phyloP scores from a whole-genome alignment of 306 rosid genomes.

The Lupinus albus region DNA sequence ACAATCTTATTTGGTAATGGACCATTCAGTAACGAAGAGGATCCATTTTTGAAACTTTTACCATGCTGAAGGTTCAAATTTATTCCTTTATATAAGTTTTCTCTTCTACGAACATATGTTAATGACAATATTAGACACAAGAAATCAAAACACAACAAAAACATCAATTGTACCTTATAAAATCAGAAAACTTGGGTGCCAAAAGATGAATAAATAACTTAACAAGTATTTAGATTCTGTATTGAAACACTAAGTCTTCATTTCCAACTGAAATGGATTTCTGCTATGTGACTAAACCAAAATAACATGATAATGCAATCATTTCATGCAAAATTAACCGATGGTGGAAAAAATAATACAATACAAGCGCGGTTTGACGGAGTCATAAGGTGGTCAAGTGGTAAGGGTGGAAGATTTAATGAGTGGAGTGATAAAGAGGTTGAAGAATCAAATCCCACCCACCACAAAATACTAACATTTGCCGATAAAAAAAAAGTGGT shows the following conservation, averaged over 20 bases:
- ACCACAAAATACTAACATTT: too few relatives aligned
- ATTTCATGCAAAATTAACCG: constrained; percentile 37
- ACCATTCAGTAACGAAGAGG: too few relatives aligned
- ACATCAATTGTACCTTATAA: constrained; percentile 5
- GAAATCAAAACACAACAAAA: constrained; percentile 9
- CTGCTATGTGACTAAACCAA: constrained; percentile 33
- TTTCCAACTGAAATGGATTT: constrained; percentile 49
- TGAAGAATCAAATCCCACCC: too few relatives aligned
- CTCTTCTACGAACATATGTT: background rate
- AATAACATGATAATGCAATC: constrained; percentile 44
- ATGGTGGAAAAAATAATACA: constrained; percentile 29
- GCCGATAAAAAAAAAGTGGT: too few relatives aligned
- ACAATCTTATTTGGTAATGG: too few relatives aligned
- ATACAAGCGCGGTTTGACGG: too few relatives aligned
- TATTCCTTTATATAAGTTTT: too few relatives aligned
- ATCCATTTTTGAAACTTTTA: too few relatives aligned
- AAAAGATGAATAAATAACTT: constrained; percentile 12
- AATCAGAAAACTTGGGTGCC: background rate
- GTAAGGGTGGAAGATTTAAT: too few relatives aligned
- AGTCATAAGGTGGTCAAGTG: too few relatives aligned
- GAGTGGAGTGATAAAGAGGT: too few relatives aligned
- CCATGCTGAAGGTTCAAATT: background rate
- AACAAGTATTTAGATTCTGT: constrained; percentile 32
- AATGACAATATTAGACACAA: background rate
- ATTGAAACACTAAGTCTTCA: constrained; percentile 8